Evolutionary conservation across 2,329 filamentous ascomycete species (phyloP).

Genomic region (Diaporthe sp.): DNA sequence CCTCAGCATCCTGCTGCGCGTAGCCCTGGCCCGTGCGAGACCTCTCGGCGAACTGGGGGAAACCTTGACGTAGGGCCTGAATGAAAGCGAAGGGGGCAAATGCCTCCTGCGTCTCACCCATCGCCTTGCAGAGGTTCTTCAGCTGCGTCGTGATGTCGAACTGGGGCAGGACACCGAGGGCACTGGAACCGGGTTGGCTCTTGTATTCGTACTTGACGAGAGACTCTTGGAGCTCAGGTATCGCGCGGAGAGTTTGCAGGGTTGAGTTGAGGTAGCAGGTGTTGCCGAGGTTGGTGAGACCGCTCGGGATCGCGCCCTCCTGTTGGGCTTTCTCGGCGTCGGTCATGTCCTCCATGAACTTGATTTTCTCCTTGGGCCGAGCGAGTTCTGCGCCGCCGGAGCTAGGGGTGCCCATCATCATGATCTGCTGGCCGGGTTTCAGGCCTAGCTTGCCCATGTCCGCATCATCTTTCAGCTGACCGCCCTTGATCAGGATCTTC

Average conservation of each 20-base stretch:
- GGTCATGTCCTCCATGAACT: constrained; percentile 97
- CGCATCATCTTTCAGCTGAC: constrained; percentile 95
- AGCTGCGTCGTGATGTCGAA: constrained; percentile 83
- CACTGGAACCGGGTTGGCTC: constrained; percentile 43
- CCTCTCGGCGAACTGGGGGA: constrained; percentile 94
- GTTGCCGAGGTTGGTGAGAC: constrained; percentile 93
- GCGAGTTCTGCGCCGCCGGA: constrained; percentile 72
- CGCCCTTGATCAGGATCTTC: constrained; percentile 94
- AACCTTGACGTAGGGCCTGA: constrained; percentile 81
- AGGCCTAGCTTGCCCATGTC: constrained; percentile 86
- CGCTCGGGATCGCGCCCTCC: constrained; percentile 88
- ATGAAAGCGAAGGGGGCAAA: constrained; percentile 88
- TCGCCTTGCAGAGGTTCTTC: constrained; percentile 86
- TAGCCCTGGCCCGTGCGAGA: constrained; percentile 86
- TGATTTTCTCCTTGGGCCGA: constrained; percentile 84
- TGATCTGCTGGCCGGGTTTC: constrained; percentile 88
- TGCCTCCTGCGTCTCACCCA: constrained; percentile 90
- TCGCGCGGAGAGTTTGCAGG: constrained; percentile 88
- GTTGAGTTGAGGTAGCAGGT: constrained; percentile 99
- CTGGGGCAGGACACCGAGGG: constrained; percentile 58
- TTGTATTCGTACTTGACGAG: constrained; percentile 75
- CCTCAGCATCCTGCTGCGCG: constrained; percentile 98
- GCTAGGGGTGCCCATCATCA: constrained; percentile 96
- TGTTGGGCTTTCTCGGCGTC: constrained; percentile 89
- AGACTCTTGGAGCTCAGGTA: constrained; percentile 90